Conservation (phyloP, 768 basidiomycete genomes). For the Rhodocollybia butyracea region DNA sequence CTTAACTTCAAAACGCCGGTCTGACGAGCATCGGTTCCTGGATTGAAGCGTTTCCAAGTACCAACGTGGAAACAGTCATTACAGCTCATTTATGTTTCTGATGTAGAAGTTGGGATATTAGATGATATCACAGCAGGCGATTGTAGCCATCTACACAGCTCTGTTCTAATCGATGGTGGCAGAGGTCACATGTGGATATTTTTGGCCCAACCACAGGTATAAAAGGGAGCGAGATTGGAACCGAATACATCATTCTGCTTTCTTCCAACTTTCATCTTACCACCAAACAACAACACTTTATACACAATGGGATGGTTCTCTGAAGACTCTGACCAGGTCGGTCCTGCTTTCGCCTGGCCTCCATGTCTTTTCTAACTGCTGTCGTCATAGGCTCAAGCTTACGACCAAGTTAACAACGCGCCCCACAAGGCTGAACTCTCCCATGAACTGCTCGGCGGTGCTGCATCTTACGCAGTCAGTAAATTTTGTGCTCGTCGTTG, state of each 20-base stretch:
- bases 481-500: not conserved
- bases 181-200: not conserved
- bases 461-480: constrained; percentile 49
- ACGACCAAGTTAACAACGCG: constrained; percentile 24
- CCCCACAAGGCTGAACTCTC: constrained; percentile 47
- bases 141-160: not conserved
- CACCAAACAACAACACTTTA: not conserved
- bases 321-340: constrained; percentile 10
- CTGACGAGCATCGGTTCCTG: too few species aligned
- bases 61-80: not conserved
- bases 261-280: not conserved
- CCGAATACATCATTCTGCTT: not conserved
- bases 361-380: not conserved
- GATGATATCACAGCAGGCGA: not conserved
- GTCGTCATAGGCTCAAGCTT: constrained; percentile 15
- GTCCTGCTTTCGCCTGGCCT: not conserved
- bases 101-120: too few species aligned
- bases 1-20: too few species aligned
- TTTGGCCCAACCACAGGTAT: not conserved
- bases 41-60: too few species aligned
- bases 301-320: constrained; percentile 18
- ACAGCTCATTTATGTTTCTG: too few species aligned
- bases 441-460: constrained; percentile 53
- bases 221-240: constrained; percentile 1
- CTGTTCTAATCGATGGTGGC: not conserved